Conservation (phyloP, 257 asterid species). For the Apocynum venetum region DNA sequence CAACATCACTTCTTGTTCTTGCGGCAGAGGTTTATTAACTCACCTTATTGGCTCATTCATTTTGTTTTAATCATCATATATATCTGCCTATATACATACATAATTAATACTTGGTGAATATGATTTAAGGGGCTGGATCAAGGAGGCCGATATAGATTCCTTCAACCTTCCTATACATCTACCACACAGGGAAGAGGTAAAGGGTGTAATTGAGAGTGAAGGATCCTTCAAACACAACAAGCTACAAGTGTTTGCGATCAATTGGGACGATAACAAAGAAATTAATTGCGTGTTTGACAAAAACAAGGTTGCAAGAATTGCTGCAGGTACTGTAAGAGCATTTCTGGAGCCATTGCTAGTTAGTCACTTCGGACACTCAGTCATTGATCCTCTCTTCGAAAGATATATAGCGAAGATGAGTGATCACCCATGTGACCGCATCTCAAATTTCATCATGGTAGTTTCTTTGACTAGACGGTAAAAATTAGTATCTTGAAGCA, state of each 20-base stretch:
- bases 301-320: neutral
- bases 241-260: neutral
- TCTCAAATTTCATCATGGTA: neutral
- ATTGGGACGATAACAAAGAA: neutral
- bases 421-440: neutral
- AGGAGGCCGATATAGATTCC: neutral
- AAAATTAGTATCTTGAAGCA: neutral
- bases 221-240: neutral
- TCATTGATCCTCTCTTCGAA: neutral
- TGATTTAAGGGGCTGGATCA: neutral
- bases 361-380: neutral
- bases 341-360: neutral
- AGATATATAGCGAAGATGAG: neutral
- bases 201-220: neutral
- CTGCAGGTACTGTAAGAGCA: neutral
- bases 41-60: neutral
- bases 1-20: neutral
- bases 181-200: neutral
- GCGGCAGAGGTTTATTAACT: neutral
- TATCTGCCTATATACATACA: no score
- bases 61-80: no score
- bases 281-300: neutral
- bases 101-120: neutral
- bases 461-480: neutral
- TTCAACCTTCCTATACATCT: neutral